These are phyloP conservation scores for Ceratobasidium papillatum DNA, from an alignment of 1,284 basidiomycete species.

Conservation along the genomic window DNA sequence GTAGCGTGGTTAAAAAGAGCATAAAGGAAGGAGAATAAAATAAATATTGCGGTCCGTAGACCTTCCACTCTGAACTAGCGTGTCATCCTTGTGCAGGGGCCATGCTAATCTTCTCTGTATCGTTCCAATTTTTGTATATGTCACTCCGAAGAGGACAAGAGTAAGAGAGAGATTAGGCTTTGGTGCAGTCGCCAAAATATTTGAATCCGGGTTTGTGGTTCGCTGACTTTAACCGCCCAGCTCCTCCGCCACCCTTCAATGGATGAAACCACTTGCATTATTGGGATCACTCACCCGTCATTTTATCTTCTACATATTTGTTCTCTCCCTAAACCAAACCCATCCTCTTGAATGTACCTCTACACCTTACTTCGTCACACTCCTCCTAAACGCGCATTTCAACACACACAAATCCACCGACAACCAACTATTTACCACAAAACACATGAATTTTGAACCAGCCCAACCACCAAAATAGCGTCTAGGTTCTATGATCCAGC, in stretches of 20 bases:
- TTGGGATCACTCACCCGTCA: too few species aligned
- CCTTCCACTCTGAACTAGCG: conserved; percentile 40
- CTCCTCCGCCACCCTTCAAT: too few species aligned
- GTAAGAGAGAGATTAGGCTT: background rate
- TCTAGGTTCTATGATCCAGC: background rate
- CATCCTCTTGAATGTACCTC: too few species aligned
- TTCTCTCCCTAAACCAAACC: too few species aligned
- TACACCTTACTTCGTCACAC: background rate
- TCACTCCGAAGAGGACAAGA: conserved; percentile 29
- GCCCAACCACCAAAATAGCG: background rate
- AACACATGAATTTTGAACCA: background rate
- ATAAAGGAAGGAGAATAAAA: background rate
- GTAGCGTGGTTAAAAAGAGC: too few species aligned
- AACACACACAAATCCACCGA: background rate
- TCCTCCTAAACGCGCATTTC: background rate
- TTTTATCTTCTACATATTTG: too few species aligned
- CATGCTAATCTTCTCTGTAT: conserved; percentile 41
- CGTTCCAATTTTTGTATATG: conserved; percentile 41
- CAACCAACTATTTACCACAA: background rate
- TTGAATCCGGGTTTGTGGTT: conserved; percentile 31
- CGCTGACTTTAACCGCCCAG: too few species aligned
- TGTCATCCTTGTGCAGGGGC: conserved; percentile 40
- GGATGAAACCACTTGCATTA: too few species aligned
- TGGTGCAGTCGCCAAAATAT: background rate
- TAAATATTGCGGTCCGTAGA: conserved; percentile 40